A percentile compares a stretch with the other conserved stretches of the same genome.
Conservation (phyloP, 2,329 filamentous ascomycete genomes). For the Cercospora zeae-maydis region DNA sequence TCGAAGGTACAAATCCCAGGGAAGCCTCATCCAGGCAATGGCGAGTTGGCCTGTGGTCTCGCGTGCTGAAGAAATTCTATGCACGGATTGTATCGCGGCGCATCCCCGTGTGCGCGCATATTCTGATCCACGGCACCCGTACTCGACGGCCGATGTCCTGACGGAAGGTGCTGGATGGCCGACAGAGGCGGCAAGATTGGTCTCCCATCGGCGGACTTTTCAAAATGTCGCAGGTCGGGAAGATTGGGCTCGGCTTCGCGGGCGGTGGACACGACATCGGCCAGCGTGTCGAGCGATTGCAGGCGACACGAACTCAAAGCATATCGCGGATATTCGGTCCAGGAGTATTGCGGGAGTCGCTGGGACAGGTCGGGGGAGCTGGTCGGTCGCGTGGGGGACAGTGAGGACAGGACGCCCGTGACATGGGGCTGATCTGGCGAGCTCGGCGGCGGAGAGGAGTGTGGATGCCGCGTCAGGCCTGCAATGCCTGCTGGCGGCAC, state of each 20-base stretch:
- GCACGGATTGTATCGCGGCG: conserved; percentile 1
- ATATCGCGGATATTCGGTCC: conserved; percentile 22
- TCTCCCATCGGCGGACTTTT: not conserved
- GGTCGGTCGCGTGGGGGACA: not conserved
- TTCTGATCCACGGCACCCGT: not conserved
- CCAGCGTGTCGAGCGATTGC: conserved; percentile 10
- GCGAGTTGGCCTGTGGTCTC: not conserved
- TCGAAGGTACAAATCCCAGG: not conserved
- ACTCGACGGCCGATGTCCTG: not conserved
- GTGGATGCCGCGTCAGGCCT: not conserved
- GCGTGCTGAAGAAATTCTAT: not conserved
- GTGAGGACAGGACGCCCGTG: not conserved
- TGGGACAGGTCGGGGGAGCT: not conserved
- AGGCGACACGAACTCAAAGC: conserved; percentile 8
- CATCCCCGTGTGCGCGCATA: not conserved
- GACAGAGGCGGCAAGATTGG: not conserved
- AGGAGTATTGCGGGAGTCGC: conserved; percentile 17
- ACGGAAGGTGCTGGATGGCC: not conserved
- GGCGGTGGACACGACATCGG: conserved; percentile 4
- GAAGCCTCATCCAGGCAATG: not conserved
- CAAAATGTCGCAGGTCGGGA: not conserved
- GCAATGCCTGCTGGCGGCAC: not conserved
- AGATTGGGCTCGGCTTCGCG: not conserved
- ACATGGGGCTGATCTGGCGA: not conserved
- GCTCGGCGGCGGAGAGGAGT: not conserved